A percentile compares a stretch with the other conserved stretches of the same genome.
Conservation (phyloP, 352 stramenopile species). For the Discostella stelligera region DNA sequence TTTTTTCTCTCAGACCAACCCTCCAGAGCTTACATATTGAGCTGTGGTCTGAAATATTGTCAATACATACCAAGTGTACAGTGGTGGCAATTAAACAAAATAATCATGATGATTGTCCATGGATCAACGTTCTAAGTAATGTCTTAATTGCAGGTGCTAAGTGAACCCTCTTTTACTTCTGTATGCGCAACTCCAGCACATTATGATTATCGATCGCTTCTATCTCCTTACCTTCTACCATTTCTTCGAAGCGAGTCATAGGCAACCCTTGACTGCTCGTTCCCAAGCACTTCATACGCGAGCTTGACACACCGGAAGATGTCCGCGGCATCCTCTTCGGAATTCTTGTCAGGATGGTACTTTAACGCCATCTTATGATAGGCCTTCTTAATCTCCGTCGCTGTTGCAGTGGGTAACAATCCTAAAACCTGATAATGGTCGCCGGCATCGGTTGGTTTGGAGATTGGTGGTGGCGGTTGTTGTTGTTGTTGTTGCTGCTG, state of each 20-base stretch:
- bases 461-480: neutral
- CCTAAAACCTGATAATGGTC: slow-evolving; percentile 66
- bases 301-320: slow-evolving; percentile 88
- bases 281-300: slow-evolving; percentile 90
- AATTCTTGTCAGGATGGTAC: slow-evolving; percentile 91
- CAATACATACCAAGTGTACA: too few species aligned
- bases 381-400: slow-evolving; percentile 87
- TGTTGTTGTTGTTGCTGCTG: slow-evolving; percentile 10
- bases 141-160: too few species aligned
- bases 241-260: slow-evolving; percentile 58
- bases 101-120: too few species aligned
- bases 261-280: slow-evolving; percentile 71
- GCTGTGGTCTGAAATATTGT: too few species aligned
- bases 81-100: too few species aligned
- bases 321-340: slow-evolving; percentile 83
- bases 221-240: slow-evolving; percentile 5
- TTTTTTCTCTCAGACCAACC: too few species aligned
- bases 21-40: too few species aligned
- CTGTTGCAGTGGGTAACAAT: slow-evolving; percentile 45
- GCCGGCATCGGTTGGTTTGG: slow-evolving; percentile 1
- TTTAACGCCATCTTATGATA: slow-evolving; percentile 78
- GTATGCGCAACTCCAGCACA: neutral
- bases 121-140: too few species aligned
- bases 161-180: slow-evolving; percentile 33
- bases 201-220: slow-evolving; percentile 2